Base-by-base conservation (phyloP, 2,329 filamentous ascomycete species). In the Didymella pinodella region DNA sequence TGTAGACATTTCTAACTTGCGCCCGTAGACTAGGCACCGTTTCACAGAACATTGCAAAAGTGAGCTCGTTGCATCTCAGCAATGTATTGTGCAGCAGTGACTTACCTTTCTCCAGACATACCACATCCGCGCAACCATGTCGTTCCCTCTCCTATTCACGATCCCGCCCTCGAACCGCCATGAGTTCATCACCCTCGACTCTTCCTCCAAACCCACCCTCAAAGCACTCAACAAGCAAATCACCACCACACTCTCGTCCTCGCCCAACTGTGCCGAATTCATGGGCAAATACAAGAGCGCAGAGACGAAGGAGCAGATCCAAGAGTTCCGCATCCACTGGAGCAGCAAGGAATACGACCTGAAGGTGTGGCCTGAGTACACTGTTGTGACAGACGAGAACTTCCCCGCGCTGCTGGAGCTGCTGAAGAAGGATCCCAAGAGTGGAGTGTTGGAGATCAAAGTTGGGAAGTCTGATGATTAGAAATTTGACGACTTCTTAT, bases 301-400 rank as follows among this genome's bases (percentile, higher is more conserved):
- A n/a, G 61, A 66, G 20, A 63, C 51, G 0, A 59, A 63, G 16
- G 72, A 73, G 47, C 61, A 61, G 18, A 75, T 75, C 32, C 65
- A 72, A 36, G 69, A 73, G 45, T 60, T 75, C 31, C 62, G 59
- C 18, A 64, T 76, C 5, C 74, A 74, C 60, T 76, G 74, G 74
- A 66, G 66, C 50, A 65, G 60, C 16, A 63, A 63, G 45, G 66
- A 57, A 8, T 61, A 72, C 14, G 74, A 76, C 25, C 52, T 58
- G 22, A 76, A 72, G 31, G 64, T 72, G 3, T 76, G 73, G 73
- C 74, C 73, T 3, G 72, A 76, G 51, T 73, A 70, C 20, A 76
- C 74, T 6, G 56, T 74, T 8, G 47, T 76, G 47, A 75, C 72
- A 20, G 71, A 75, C 11, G 66, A 67, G 48, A 76, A 76, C 46